Evolutionary conservation across 1,139 yeast genomes (phyloP).

Genomic region (Suhomyces choctaworum): DNA sequence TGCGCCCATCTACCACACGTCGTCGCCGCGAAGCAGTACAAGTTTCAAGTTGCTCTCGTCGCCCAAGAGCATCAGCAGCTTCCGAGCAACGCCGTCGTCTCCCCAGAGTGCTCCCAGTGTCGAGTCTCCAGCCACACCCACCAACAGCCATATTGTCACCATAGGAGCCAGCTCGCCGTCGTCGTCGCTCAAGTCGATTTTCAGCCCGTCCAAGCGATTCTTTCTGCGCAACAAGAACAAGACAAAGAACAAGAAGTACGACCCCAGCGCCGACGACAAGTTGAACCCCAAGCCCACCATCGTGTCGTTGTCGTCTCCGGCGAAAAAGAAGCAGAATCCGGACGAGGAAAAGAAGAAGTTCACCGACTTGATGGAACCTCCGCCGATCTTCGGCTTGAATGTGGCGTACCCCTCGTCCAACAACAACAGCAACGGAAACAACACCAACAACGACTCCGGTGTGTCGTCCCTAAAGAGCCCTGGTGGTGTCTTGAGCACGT

Average conservation of each 20-base stretch:
- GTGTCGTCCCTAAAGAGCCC: constrained; percentile 6
- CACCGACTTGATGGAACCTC: constrained; percentile 39
- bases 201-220: constrained; percentile 37
- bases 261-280: constrained; percentile 6
- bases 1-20: background rate
- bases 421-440: background rate
- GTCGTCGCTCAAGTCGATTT: constrained; percentile 26
- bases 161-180: constrained; percentile 42
- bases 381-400: constrained; percentile 32
- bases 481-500: background rate
- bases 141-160: constrained; percentile 25
- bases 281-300: constrained; percentile 31
- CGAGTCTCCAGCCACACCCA: constrained; percentile 22
- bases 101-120: constrained; percentile 13
- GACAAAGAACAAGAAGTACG: constrained; percentile 7
- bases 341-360: constrained; percentile 17
- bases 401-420: constrained; percentile 11
- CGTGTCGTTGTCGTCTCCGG: constrained; percentile 34
- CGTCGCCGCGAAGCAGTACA: background rate
- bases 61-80: constrained; percentile 2
- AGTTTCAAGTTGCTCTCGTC: constrained; percentile 1
- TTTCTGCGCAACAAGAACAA: constrained; percentile 24
- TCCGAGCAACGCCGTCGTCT: constrained; percentile 1
- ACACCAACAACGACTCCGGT: constrained; percentile 4
- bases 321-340: constrained; percentile 15